Evolutionary conservation across 1,284 basidiomycete species (phyloP), one percentile per base, ranked within the genome.

Genomic region (Stygiomarasmius scandens): DNA sequence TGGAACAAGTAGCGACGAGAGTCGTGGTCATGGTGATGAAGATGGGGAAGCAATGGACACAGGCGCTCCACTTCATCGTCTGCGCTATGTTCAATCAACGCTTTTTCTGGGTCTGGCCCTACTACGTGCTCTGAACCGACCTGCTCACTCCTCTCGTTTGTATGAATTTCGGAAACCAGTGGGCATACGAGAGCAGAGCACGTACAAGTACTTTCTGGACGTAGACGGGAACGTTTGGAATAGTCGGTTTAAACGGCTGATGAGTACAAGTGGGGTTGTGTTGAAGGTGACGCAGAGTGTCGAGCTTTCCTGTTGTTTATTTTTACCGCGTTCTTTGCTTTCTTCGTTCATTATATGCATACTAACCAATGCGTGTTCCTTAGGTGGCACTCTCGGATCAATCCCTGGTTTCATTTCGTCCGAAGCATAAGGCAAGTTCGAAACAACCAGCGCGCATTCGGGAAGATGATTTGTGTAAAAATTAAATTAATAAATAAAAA

Each of bases 181-280:
- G 52, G 47, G 23, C 12, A 22, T 29, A 27, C 43, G 29, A 46
- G 14, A 24, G 8, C 44, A 52, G 43, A 48, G 52, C 29, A 47
- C 50, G 38, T 45, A 27, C 44, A 9, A 11, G 24, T 50, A n/a
- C 22, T 24, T 36, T 19, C 12, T 22, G 11, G 59, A 82, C 80
- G 69, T 83, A 3, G 85, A 89, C 62, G 87, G 87, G 2, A 87
- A 90, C 62, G 87, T 83, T 1, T 89, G 87, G 87, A 86, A 83
- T 9, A 79, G 83, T 29, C 79, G 88, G 1, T 90, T 89, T 70
- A 86, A 87, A 61, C 74, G 85, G 0, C 74, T 89, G 9, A 81
- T 90, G 62, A 81, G 81, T 23, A 79, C 82, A 23, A 85, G 85
- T 52, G 78, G 86, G 2, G 71, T 88, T 34, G 71, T 89, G 8